These are phyloP conservation scores for Climacium dendroides DNA, from an alignment of 225 moss, liverwort and hornwort species.

Conservation along the genomic window DNA sequence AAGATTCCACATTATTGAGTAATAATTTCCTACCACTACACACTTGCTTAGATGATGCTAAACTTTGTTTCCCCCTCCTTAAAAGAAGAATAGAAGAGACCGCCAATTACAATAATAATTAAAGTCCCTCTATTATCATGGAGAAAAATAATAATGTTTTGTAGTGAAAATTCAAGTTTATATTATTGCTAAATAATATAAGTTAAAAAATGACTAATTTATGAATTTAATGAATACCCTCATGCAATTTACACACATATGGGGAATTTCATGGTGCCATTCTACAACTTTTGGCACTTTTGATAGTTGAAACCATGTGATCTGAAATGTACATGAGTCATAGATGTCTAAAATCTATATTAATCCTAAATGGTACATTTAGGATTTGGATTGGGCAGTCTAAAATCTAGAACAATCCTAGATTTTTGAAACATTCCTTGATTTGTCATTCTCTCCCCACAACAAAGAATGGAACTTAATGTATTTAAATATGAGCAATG, in stretches of 20 bases:
- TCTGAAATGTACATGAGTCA: too few species aligned
- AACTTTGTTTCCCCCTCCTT: accelerated
- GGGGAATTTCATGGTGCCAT: too few species aligned
- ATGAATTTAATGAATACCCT: background rate
- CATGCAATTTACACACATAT: background rate
- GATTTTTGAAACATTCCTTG: too few species aligned
- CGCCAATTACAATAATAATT: too few species aligned
- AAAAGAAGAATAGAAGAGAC: accelerated
- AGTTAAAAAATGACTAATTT: background rate
- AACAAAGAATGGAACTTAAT: background rate
- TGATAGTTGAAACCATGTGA: too few species aligned
- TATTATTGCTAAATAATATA: background rate
- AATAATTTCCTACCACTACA: background rate
- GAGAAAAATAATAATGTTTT: background rate
- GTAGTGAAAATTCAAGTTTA: background rate
- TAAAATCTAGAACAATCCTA: too few species aligned
- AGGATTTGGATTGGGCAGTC: too few species aligned
- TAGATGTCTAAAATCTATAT: too few species aligned
- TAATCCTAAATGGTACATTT: too few species aligned
- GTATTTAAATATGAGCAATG: background rate
- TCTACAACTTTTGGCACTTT: too few species aligned
- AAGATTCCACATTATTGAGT: background rate
- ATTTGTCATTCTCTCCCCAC: too few species aligned
- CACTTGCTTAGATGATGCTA: accelerated
- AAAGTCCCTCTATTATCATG: background rate